A percentile compares a stretch with the other conserved stretches of the same genome.
These are phyloP conservation scores for Stephania japonica DNA, from an alignment of 164 flowering plant genomes.

Conservation along the genomic window DNA sequence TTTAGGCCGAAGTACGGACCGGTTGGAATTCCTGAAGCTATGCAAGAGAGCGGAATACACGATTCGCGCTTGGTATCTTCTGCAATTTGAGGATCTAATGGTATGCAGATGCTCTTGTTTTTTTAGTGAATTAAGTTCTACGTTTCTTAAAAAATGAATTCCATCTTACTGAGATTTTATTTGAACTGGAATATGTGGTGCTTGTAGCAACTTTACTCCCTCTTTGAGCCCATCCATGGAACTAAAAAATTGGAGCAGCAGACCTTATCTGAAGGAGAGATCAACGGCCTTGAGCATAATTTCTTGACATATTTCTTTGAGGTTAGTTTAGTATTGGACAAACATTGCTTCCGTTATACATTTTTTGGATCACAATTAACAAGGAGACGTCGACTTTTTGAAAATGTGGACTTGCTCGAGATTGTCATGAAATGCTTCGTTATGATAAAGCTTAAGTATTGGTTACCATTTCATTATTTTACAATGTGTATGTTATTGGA, in stretches of 20 bases:
- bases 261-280: slow-evolving; percentile 51
- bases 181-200: neutral
- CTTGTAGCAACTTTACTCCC: slow-evolving; percentile 82
- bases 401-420: too few relatives aligned
- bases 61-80: slow-evolving; percentile 87
- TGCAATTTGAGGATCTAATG: slow-evolving; percentile 98
- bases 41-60: slow-evolving; percentile 91
- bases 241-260: slow-evolving; percentile 77
- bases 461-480: neutral
- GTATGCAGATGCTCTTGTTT: slow-evolving; percentile 25
- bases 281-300: slow-evolving; percentile 82
- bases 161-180: neutral
- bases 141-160: neutral
- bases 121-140: neutral
- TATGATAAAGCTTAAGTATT: neutral
- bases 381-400: too few relatives aligned
- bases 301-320: slow-evolving; percentile 68
- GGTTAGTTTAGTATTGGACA: slow-evolving; percentile 32
- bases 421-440: too few relatives aligned
- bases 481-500: neutral
- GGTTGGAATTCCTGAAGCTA: slow-evolving; percentile 77
- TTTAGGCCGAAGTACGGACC: slow-evolving; percentile 64
- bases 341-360: too few relatives aligned
- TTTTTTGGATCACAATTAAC: too few relatives aligned
- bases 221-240: slow-evolving; percentile 78